Evolutionary conservation across 1,284 basidiomycete genomes (phyloP).

Genomic region (Golubevia sp.): DNA sequence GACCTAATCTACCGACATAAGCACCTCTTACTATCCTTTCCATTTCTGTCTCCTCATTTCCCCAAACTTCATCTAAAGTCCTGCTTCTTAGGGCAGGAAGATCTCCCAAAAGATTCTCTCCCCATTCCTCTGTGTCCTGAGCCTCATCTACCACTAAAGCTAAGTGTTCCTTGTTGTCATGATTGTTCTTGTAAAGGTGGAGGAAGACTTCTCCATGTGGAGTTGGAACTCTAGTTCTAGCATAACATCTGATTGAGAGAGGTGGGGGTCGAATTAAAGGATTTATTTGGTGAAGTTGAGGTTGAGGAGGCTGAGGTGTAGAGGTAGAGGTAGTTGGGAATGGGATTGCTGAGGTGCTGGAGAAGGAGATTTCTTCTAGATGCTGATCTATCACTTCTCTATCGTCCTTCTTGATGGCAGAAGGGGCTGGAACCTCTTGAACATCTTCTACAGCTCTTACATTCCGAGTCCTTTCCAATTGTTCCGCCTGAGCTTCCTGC

Average conservation of each 20-base stretch:
- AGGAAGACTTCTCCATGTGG: conserved; percentile 92
- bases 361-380: too few species aligned
- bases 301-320: neutral
- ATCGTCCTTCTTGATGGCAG: neutral
- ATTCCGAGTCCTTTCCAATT: neutral
- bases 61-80: conserved; percentile 55
- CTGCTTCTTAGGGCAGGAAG: conserved; percentile 29
- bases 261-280: conserved; percentile 23
- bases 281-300: neutral
- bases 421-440: conserved; percentile 1
- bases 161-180: conserved; percentile 90
- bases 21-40: conserved; percentile 58
- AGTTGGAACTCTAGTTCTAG: conserved; percentile 93
- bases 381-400: conserved; percentile 7
- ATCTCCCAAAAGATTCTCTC: neutral
- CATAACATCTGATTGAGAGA: conserved; percentile 78
- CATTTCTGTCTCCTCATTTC: conserved; percentile 47
- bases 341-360: conserved; percentile 27
- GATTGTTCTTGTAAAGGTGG: conserved; percentile 87
- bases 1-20: conserved; percentile 49
- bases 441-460: neutral
- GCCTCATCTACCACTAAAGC: conserved; percentile 83
- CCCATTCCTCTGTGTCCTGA: neutral
- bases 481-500: neutral
- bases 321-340: neutral